Percentiles rank a stretch among this genome's conserved stretches.
These are phyloP conservation scores for Raphanus hybrid DNA, from an alignment of 441 rosid genomes.

Conservation along the genomic window DNA sequence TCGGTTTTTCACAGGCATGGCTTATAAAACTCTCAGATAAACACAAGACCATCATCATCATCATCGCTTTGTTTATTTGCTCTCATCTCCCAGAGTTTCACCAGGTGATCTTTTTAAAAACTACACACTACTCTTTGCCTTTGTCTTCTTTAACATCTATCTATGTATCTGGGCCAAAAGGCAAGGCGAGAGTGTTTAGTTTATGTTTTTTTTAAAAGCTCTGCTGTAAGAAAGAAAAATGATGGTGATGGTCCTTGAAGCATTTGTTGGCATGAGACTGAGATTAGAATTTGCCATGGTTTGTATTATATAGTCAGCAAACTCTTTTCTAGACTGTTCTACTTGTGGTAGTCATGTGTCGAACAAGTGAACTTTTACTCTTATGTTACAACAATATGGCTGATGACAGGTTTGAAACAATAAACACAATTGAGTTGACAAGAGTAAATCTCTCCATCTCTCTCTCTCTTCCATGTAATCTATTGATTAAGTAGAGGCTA, in stretches of 20 bases:
- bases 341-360: constrained; percentile 20
- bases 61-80: constrained; percentile 40
- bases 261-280: constrained; percentile 2
- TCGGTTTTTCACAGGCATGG: constrained; percentile 35
- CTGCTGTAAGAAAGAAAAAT: constrained; percentile 13
- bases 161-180: constrained; percentile 27
- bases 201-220: constrained; percentile 15
- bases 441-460: constrained; percentile 10
- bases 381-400: constrained; percentile 22
- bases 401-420: constrained; percentile 34
- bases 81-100: constrained; percentile 35
- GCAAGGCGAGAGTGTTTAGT: constrained; percentile 28
- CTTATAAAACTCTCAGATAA: constrained; percentile 29
- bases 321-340: constrained; percentile 28
- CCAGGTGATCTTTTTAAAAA: constrained; percentile 34
- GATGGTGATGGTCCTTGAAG: constrained; percentile 35
- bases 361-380: constrained; percentile 18
- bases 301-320: constrained; percentile 31
- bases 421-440: constrained; percentile 24
- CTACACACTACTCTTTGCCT: constrained; percentile 26
- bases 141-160: constrained; percentile 34
- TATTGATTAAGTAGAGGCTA: constrained; percentile 41
- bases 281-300: constrained; percentile 18
- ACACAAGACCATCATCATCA: constrained; percentile 35
- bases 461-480: constrained; percentile 17